A percentile compares a stretch with the other conserved stretches of the same genome.
phyloP scores from a whole-genome alignment of 768 basidiomycete genomes.

The Tylopilus sp. region DNA sequence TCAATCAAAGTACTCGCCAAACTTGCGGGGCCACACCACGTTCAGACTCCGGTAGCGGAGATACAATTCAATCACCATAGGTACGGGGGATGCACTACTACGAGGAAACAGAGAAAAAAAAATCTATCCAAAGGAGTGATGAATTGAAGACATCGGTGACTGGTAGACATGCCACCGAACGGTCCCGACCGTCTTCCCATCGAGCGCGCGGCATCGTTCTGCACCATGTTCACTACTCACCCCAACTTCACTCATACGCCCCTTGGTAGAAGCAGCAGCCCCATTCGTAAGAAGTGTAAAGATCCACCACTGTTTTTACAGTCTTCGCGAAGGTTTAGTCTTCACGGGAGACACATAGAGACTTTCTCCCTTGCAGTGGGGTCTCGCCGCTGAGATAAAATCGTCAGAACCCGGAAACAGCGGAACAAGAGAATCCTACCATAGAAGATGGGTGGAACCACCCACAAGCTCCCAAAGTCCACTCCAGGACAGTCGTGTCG shows the following conservation, averaged over 20 bases:
- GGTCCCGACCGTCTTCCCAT: background rate
- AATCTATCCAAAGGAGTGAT: background rate
- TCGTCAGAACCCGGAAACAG: background rate
- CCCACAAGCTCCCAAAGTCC: conserved; percentile 2
- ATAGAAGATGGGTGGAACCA: background rate
- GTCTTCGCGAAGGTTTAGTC: background rate
- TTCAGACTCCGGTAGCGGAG: conserved; percentile 25
- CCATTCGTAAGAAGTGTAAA: too few species aligned
- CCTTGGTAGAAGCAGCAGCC: too few species aligned
- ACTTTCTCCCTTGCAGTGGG: background rate
- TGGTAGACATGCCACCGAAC: background rate
- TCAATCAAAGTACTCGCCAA: conserved; percentile 20
- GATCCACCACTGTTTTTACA: background rate
- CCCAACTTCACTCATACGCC: background rate
- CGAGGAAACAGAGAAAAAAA: background rate
- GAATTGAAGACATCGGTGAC: background rate
- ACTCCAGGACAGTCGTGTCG: background rate
- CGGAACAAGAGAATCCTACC: conserved; percentile 5
- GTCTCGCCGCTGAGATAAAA: background rate
- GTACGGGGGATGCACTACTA: too few species aligned
- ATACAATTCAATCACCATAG: conserved; percentile 1
- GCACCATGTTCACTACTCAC: background rate
- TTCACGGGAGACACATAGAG: background rate
- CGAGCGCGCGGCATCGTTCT: background rate
- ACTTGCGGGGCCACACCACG: conserved; percentile 4